Percentiles rank a stretch among this genome's conserved stretches.
These are phyloP conservation scores for Globisporangium takayamanum DNA, from an alignment of 352 stramenopile genomes.

Conservation along the genomic window DNA sequence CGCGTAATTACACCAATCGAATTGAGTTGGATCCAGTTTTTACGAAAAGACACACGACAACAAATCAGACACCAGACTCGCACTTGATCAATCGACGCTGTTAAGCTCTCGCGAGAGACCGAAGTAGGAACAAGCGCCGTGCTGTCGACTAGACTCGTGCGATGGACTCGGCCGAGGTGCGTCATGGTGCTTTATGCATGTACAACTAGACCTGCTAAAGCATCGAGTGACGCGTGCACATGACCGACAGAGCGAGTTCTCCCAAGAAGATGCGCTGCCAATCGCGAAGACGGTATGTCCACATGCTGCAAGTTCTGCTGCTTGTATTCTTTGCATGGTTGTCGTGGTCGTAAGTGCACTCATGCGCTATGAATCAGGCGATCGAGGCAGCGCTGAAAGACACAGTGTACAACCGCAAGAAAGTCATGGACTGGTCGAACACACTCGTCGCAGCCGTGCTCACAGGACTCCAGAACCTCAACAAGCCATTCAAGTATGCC, in stretches of 20 bases:
- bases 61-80: too few species aligned
- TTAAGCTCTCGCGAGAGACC: too few species aligned
- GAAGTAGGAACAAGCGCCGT: not conserved
- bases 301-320: not conserved
- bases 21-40: too few species aligned
- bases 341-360: not conserved
- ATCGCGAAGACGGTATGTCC: slow-evolving; percentile 55
- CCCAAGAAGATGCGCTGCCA: slow-evolving; percentile 65
- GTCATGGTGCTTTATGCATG: not conserved
- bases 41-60: too few species aligned
- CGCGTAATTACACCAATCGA: too few species aligned
- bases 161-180: slow-evolving; percentile 49
- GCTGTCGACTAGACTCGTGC: not conserved
- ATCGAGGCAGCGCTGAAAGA: slow-evolving; percentile 77
- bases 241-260: slow-evolving; percentile 63
- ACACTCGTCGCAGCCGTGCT: slow-evolving; percentile 73
- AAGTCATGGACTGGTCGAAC: slow-evolving; percentile 83
- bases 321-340: not conserved
- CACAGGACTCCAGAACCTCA: slow-evolving; percentile 77
- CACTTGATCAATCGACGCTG: not conserved
- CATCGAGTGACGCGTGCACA: too few species aligned
- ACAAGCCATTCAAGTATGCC: slow-evolving; percentile 85
- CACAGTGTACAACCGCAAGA: slow-evolving; percentile 83
- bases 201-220: not conserved
- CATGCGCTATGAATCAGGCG: slow-evolving; percentile 21